phyloP scores from a whole-genome alignment of 1,284 basidiomycete genomes.

The Cryptococcus floricola region DNA sequence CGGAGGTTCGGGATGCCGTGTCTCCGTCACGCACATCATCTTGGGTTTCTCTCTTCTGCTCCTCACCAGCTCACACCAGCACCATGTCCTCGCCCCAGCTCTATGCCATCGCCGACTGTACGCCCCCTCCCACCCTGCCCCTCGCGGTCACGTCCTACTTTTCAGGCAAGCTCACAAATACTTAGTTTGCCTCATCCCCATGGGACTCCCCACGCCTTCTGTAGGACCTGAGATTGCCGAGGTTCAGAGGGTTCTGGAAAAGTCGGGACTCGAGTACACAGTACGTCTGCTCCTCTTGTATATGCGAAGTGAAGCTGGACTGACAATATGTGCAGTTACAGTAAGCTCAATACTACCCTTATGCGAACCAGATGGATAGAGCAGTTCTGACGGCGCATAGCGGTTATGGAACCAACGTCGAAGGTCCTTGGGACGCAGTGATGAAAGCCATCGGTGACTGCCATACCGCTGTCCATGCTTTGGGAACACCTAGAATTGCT shows the following conservation, averaged over 20 bases:
- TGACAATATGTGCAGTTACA: conserved; percentile 20
- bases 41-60: too few species aligned
- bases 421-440: conserved; percentile 79
- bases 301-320: neutral
- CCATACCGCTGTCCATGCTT: conserved; percentile 76
- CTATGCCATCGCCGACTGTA: conserved; percentile 33
- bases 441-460: conserved; percentile 60
- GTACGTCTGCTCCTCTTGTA: conserved; percentile 49
- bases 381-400: conserved; percentile 47
- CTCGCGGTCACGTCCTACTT: neutral
- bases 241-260: conserved; percentile 73
- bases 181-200: conserved; percentile 49
- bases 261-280: conserved; percentile 74
- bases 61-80: too few species aligned
- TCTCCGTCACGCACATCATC: too few species aligned
- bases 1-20: too few species aligned
- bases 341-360: conserved; percentile 52
- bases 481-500: conserved; percentile 44
- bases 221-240: conserved; percentile 52
- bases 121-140: neutral
- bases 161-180: neutral
- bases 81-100: conserved; percentile 3
- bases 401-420: conserved; percentile 85
- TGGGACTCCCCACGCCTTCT: conserved; percentile 44
- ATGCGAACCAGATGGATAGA: neutral